These are phyloP conservation scores for Alloascoidea africana DNA, from an alignment of 805 yeast genomes.

Conservation along the genomic window DNA sequence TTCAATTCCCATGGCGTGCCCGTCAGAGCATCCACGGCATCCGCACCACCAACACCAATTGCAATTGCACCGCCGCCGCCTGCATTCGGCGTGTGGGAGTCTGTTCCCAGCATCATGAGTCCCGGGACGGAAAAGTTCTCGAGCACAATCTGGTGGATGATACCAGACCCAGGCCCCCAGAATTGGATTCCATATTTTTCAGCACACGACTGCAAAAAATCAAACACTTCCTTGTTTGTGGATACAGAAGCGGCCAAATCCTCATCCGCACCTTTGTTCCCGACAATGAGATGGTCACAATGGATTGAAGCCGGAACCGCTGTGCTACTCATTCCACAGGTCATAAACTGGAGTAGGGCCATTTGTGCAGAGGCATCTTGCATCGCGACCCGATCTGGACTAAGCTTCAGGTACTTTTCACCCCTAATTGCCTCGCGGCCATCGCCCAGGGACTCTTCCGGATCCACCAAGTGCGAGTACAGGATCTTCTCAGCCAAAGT, in stretches of 20 bases:
- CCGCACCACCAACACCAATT: slow-evolving; percentile 99
- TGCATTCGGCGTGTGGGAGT: slow-evolving; percentile 97
- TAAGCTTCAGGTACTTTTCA: slow-evolving; percentile 73
- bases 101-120: slow-evolving; percentile 93
- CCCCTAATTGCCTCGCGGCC: slow-evolving; percentile 65
- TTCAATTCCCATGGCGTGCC: slow-evolving; percentile 98
- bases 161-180: slow-evolving; percentile 99
- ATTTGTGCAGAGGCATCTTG: slow-evolving; percentile 99
- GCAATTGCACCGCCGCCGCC: slow-evolving; percentile 98
- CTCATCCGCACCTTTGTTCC: slow-evolving; percentile 78
- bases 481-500: slow-evolving; percentile 91
- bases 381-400: slow-evolving; percentile 98
- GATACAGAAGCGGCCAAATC: slow-evolving; percentile 74
- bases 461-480: slow-evolving; percentile 83
- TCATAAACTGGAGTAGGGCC: slow-evolving; percentile 97
- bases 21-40: slow-evolving; percentile 95
- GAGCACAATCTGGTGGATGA: slow-evolving; percentile 92
- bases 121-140: slow-evolving; percentile 98
- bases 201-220: slow-evolving; percentile 85
- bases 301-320: slow-evolving; percentile 93
- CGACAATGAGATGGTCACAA: slow-evolving; percentile 96
- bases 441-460: slow-evolving; percentile 62
- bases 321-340: slow-evolving; percentile 78
- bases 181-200: slow-evolving; percentile 93
- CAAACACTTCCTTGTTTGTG: slow-evolving; percentile 89